Evolutionary conservation across 345 rosid genomes (phyloP).

Genomic region (Eucalyptus regnans): DNA sequence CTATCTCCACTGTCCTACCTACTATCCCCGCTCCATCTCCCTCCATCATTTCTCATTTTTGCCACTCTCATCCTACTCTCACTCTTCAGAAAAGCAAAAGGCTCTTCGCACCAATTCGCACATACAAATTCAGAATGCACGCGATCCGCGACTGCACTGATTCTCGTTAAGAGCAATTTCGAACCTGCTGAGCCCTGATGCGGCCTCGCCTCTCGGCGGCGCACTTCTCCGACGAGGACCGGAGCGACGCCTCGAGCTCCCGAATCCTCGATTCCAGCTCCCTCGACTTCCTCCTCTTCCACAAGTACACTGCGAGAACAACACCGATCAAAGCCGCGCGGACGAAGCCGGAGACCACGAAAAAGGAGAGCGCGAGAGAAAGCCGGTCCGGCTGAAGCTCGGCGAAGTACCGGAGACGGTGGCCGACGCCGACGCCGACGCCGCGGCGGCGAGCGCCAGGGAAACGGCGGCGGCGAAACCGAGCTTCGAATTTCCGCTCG

Average conservation of each 20-base stretch:
- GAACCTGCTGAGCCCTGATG: constrained; percentile 79
- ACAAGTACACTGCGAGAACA: constrained; percentile 24
- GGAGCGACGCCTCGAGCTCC: constrained; percentile 51
- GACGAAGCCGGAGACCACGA: neutral
- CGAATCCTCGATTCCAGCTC: constrained; percentile 17
- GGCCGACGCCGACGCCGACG: neutral
- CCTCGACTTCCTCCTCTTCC: constrained; percentile 30
- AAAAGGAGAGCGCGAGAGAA: neutral
- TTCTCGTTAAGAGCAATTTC: neutral
- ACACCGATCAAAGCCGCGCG: neutral
- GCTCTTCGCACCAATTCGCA: neutral
- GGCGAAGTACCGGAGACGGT: constrained; percentile 11
- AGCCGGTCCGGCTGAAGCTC: neutral
- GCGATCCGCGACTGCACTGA: neutral
- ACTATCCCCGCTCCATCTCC: neutral
- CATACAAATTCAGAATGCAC: neutral
- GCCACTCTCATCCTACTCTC: neutral
- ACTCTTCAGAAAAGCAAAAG: neutral
- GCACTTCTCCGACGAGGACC: constrained; percentile 44
- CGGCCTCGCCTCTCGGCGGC: constrained; percentile 90
- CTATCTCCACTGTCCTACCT: neutral
- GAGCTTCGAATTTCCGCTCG: neutral
- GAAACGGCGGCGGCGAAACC: neutral
- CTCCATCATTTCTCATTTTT: neutral
- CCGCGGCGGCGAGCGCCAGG: constrained; percentile 4